Evolutionary conservation across 2,329 filamentous ascomycete species (phyloP), one percentile per base, ranked within the genome.

Genomic region (Colletotrichum costaricense): DNA sequence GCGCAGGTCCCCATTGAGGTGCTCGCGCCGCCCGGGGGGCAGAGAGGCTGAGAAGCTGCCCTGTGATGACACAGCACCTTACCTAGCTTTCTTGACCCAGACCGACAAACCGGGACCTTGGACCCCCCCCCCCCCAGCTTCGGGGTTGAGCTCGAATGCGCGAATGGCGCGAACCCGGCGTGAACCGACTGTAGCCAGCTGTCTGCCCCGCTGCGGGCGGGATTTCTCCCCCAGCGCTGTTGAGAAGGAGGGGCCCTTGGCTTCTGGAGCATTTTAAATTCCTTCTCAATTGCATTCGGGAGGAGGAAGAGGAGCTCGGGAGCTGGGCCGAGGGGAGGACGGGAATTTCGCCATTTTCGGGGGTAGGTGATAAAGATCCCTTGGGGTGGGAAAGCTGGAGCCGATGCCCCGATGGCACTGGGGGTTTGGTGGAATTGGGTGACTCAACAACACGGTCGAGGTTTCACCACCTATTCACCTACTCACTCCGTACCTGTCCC

Each of bases 81-180:
- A 42, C 38, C 38, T 42, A 7, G 14, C 5, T 16, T 16, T 6
- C 9, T 16, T 38, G 14, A 8, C 7, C 42, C 42, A 8, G 19
- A 46, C 42, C 42, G 11, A 49, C 14, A 19, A 12, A 35, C 60
- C 33, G 60, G 60, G 42, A 28, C 63, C n/a, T 60, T 38, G 59
- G 24, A 26, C 24, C 3, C 24, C 24, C 24, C 24, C 28, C 28
- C 30, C 54, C 16, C 30, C 16, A 0, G 91, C 91, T 12, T 86
- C 83, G 0, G 88, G 84, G 74, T 91, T 89, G 83, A 93, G 98
- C 64, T 91, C 91, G 84, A 98, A 98, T 64, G 62, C 49, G 49
- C 62, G 62, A 54, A 98, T 91, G 56, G 60, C 70, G 70, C 60
- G 66, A 70, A 54, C 33, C 46, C 46, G 62, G n/a, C n/a, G 24